Evolutionary conservation across 352 stramenopile genomes (phyloP), one percentile per base, ranked within the genome.

Genomic region (Globisporangium perplexum): DNA sequence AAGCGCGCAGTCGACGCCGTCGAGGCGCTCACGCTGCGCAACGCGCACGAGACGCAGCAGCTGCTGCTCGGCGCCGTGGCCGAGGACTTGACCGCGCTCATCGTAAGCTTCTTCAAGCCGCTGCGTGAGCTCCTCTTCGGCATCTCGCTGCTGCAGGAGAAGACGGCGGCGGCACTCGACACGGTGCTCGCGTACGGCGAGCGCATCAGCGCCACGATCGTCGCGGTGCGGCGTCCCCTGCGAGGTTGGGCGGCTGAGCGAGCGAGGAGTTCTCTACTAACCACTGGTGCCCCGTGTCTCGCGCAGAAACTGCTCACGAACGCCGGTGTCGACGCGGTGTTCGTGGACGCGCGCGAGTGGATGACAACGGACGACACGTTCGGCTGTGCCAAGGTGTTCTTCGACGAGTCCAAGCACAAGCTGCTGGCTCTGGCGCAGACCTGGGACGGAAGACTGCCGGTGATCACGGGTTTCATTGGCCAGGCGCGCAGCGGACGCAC

Each of bases 391-490:
- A 86, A 88, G 38, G 80, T 93, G 0, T 67, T 61, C n/a, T 93
- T 90, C 23, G 74, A 88, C 36, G 69, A 83, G 56, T 90, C 83
- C 38, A 91, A 88, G 68, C 56, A 64, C 35, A 87, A 88, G 47
- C 60, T 93, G 1, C 65, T 80, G 41, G 26, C 66, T 14, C 53
- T 89, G 3, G 55, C 70, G 0, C 41, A 31, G 12, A 45, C 69
- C 18, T 91, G 80, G 80, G 68, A 67, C 3, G 57, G 60, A 4
- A 63, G 63, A 12, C 45, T 93, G 20, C 80, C 81, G 1, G 73
- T 91, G 5, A 90, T 90, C 49, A 93, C 83, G 22, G 83, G 83
- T 11, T 93, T 90, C 50, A 90, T 93, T 45, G 83, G 70, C 23
- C 62, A 67, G 22, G 77, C 77, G 0, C 71, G 59, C 14, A 79